These are phyloP conservation scores for Leccinum pachyderme DNA, from an alignment of 1,284 basidiomycete genomes.

Conservation along the genomic window DNA sequence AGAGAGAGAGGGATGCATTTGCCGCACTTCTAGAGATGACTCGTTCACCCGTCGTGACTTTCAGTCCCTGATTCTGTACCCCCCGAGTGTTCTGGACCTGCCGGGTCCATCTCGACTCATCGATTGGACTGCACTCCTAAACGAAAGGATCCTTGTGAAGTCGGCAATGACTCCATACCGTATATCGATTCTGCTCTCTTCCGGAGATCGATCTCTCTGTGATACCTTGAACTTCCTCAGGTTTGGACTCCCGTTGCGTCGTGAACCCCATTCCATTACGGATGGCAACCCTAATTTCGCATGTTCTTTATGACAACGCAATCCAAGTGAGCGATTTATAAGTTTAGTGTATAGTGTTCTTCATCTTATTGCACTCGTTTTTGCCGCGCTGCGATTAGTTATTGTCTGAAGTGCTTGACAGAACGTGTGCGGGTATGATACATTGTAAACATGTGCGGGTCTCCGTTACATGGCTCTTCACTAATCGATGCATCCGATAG, in stretches of 20 bases:
- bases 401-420: background rate
- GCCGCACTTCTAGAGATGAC: background rate
- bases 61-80: background rate
- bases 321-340: too few species aligned
- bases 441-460: background rate
- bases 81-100: background rate
- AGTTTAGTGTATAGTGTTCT: too few species aligned
- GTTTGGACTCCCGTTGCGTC: conserved; percentile 1
- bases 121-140: conserved; percentile 19
- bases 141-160: background rate
- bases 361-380: background rate
- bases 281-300: background rate
- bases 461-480: background rate
- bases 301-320: too few species aligned
- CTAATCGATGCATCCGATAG: background rate
- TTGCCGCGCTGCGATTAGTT: background rate
- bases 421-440: background rate
- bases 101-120: background rate
- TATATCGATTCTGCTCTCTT: background rate
- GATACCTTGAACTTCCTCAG: conserved; percentile 22
- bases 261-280: background rate
- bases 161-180: background rate
- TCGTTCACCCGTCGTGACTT: background rate
- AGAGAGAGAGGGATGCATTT: background rate
- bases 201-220: conserved; percentile 20